Conservation (phyloP, 352 stramenopile genomes). For the Pythium volutum region DNA sequence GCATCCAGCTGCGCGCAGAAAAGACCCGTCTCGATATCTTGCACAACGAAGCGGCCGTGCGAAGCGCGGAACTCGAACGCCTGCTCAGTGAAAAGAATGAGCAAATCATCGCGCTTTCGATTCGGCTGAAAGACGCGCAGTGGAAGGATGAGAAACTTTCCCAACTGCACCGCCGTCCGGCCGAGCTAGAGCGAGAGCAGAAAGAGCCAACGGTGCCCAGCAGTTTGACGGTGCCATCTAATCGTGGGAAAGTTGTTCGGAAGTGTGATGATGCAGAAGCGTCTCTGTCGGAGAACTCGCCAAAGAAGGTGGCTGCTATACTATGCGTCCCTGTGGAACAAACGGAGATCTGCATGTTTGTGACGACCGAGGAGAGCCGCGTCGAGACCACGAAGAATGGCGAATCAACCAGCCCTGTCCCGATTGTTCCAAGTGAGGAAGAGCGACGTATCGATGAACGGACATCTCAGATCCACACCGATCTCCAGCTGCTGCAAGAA, state of each 20-base stretch:
- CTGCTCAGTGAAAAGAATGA: conserved; percentile 74
- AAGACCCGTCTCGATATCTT: conserved; percentile 31
- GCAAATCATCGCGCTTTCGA: conserved; percentile 44
- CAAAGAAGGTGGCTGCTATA: background rate
- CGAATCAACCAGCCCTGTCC: background rate
- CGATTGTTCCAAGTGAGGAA: conserved; percentile 13
- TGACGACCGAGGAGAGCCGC: background rate
- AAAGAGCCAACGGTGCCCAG: too few species aligned
- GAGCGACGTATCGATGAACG: conserved; percentile 53
- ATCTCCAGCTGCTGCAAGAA: conserved; percentile 67
- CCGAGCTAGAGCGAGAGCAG: too few species aligned
- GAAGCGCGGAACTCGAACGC: conserved; percentile 50
- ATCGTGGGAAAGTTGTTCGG: background rate
- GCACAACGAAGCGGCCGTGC: conserved; percentile 46
- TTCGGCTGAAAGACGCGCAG: conserved; percentile 25
- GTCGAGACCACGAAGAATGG: background rate
- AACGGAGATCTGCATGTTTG: background rate
- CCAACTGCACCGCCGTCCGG: background rate
- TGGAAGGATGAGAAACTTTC: conserved; percentile 9
- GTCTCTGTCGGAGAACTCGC: background rate
- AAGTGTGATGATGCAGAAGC: background rate
- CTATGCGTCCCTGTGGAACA: background rate
- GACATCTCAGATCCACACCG: conserved; percentile 65
- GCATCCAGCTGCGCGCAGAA: conserved; percentile 38
- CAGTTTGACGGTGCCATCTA: background rate